Conservation (phyloP, 2,329 filamentous ascomycete genomes). For the Corinectria fuckeliana region DNA sequence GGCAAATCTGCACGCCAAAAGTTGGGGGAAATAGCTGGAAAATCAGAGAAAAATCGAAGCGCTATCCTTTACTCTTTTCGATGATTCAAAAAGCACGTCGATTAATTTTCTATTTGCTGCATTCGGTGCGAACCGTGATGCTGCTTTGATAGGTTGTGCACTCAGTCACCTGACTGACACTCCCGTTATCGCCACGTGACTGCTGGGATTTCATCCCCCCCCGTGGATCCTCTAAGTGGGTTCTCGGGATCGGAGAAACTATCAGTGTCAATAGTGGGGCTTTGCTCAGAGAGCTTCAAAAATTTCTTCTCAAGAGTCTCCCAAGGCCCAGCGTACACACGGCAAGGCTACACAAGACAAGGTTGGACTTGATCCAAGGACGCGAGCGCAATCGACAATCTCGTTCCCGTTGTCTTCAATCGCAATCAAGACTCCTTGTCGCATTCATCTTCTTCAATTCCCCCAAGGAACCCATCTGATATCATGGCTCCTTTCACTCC, state of each 20-base stretch:
- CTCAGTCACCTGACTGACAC: conserved; percentile 34
- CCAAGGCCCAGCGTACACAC: conserved; percentile 35
- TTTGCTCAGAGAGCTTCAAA: conserved; percentile 46
- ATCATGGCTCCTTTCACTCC: conserved; percentile 44
- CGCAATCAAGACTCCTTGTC: conserved; percentile 27
- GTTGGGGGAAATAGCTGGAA: conserved; percentile 17
- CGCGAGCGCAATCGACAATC: conserved; percentile 33
- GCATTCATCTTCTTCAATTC: conserved; percentile 31
- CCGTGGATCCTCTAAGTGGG: conserved; percentile 21
- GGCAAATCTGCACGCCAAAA: conserved; percentile 8
- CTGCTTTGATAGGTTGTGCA: conserved; percentile 10
- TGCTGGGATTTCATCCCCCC: neutral
- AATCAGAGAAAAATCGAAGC: neutral
- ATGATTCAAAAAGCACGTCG: neutral
- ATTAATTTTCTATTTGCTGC: neutral
- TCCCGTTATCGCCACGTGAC: conserved; percentile 31
- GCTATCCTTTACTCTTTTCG: accelerated
- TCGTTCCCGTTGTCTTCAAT: conserved; percentile 24
- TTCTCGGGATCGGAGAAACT: conserved; percentile 37
- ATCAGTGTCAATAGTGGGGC: conserved; percentile 30
- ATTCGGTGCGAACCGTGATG: neutral
- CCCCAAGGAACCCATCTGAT: conserved; percentile 28
- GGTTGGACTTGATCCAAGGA: conserved; percentile 40
- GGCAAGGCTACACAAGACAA: conserved; percentile 42
- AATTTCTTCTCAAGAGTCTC: conserved; percentile 43